Conservation (phyloP, 768 basidiomycete genomes). For the Trametes maxima region DNA sequence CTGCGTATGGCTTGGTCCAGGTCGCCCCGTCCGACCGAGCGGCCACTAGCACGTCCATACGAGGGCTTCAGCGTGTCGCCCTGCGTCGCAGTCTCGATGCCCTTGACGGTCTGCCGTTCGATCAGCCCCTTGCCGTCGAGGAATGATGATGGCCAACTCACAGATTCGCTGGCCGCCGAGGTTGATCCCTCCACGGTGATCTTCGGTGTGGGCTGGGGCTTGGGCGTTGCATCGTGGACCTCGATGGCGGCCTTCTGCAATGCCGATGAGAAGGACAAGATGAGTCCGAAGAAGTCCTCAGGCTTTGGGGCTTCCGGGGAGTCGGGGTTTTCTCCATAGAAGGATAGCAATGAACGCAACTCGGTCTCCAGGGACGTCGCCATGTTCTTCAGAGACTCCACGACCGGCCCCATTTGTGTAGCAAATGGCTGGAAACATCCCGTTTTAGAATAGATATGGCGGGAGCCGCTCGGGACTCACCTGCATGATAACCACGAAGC, state of each 20-base stretch:
- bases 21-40: conserved; percentile 73
- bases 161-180: conserved; percentile 24
- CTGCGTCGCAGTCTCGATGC: conserved; percentile 22
- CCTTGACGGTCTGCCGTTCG: conserved; percentile 47
- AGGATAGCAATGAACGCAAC: conserved; percentile 58
- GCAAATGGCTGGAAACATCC: conserved; percentile 37
- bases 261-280: conserved; percentile 73
- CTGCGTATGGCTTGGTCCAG: conserved; percentile 85
- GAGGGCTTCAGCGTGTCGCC: conserved; percentile 39
- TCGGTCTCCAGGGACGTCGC: conserved; percentile 58
- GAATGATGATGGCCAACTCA: not conserved
- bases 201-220: conserved; percentile 25
- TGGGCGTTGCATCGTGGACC: conserved; percentile 54
- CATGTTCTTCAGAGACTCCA: conserved; percentile 71
- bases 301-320: conserved; percentile 66
- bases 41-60: conserved; percentile 46
- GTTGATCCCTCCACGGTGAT: conserved; percentile 22
- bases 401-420: conserved; percentile 46
- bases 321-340: conserved; percentile 78
- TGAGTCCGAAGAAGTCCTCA: conserved; percentile 80
- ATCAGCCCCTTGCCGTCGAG: not conserved
- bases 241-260: conserved; percentile 78
- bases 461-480: conserved; percentile 35
- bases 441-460: not conserved
- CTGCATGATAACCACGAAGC: conserved; percentile 71